phyloP scores from a whole-genome alignment of 2,329 filamentous ascomycete species.

The Ilyonectria mors-panacis region DNA sequence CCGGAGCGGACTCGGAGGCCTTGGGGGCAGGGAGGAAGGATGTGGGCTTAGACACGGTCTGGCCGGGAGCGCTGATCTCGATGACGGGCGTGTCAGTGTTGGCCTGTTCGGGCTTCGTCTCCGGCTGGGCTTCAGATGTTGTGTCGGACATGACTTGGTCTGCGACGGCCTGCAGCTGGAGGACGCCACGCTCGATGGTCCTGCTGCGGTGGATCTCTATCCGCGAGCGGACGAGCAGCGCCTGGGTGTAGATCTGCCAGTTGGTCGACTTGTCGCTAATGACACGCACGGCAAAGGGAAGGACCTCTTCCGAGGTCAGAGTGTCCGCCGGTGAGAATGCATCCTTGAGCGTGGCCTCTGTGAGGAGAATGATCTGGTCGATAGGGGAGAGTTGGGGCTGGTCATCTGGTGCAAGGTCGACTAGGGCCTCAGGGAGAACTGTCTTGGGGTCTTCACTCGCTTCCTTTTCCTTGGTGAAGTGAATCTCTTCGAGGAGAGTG shows the following conservation, averaged over 20 bases:
- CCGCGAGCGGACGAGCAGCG: constrained; percentile 87
- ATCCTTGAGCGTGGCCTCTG: constrained; percentile 90
- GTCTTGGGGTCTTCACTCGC: constrained; percentile 54
- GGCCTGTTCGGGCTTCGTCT: constrained; percentile 46
- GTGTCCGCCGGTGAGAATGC: constrained; percentile 86
- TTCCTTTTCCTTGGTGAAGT: constrained; percentile 75
- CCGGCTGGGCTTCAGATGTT: constrained; percentile 50
- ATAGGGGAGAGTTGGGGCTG: constrained; percentile 87
- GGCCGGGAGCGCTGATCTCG: constrained; percentile 58
- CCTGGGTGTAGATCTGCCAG: constrained; percentile 98
- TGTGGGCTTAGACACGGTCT: constrained; percentile 66
- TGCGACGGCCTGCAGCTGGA: constrained; percentile 95
- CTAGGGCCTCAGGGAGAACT: constrained; percentile 72
- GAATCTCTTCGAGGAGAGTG: constrained; percentile 89
- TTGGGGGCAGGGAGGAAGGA: constrained; percentile 87
- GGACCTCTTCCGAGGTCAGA: constrained; percentile 91
- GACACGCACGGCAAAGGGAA: constrained; percentile 91
- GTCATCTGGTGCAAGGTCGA: constrained; percentile 78
- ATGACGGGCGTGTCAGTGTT: constrained; percentile 60
- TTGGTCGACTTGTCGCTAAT: constrained; percentile 91
- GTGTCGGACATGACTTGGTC: constrained; percentile 96
- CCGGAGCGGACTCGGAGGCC: constrained; percentile 82
- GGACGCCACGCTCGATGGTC: constrained; percentile 88
- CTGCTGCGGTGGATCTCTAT: constrained; percentile 91
- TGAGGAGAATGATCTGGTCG: constrained; percentile 92